Conservation (phyloP, 2,329 filamentous ascomycete genomes). For the Sporothrix variecibatus region DNA sequence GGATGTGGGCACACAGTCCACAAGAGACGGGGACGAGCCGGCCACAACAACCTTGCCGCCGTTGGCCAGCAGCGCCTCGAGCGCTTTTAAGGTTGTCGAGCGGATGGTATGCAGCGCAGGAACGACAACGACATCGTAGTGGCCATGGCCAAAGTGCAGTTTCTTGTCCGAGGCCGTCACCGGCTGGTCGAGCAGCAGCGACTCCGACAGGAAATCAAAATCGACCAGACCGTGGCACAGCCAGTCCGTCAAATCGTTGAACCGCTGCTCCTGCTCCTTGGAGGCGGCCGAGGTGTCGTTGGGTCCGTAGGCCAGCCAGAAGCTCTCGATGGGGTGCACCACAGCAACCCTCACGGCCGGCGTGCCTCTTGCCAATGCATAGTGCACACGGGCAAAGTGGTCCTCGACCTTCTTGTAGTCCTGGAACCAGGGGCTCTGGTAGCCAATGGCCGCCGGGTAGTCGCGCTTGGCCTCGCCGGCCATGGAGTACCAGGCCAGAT, state of each 20-base stretch:
- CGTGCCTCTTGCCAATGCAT: background rate
- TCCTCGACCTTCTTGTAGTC: slow-evolving; percentile 12
- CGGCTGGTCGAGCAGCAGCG: background rate
- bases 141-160: slow-evolving; percentile 3
- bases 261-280: background rate
- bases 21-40: background rate
- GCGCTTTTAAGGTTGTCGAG: background rate
- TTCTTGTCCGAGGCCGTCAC: background rate
- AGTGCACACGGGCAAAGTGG: slow-evolving; percentile 4
- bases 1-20: background rate
- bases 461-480: slow-evolving; percentile 12
- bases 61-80: background rate
- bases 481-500: slow-evolving; percentile 8
- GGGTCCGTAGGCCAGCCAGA: background rate
- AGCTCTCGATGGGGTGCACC: background rate
- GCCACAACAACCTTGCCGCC: background rate
- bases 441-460: slow-evolving; percentile 7
- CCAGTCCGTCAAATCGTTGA: background rate
- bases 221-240: slow-evolving; percentile 12
- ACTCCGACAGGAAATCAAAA: background rate
- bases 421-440: slow-evolving; percentile 11
- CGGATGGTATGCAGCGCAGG: background rate
- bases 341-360: background rate
- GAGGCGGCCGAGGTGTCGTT: background rate
- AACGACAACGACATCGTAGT: background rate